These are phyloP conservation scores for Pythium chondricola DNA, from an alignment of 352 stramenopile species.

Conservation along the genomic window DNA sequence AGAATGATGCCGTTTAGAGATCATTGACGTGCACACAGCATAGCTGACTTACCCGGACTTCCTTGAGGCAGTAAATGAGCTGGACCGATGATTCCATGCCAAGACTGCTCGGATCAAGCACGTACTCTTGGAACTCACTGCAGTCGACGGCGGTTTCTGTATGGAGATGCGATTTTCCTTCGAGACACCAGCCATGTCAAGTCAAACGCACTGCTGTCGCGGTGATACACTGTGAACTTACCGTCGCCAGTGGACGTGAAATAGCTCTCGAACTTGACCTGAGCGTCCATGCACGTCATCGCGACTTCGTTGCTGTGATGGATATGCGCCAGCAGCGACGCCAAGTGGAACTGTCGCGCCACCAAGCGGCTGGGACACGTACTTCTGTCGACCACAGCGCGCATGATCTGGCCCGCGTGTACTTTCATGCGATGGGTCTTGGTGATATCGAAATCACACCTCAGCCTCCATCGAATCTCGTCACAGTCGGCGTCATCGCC, in stretches of 20 bases:
- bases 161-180: slow-evolving; percentile 68
- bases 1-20: neutral
- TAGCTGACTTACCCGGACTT: slow-evolving; percentile 37
- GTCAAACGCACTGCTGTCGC: no score
- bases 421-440: slow-evolving; percentile 85
- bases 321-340: slow-evolving; percentile 71
- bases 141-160: slow-evolving; percentile 79
- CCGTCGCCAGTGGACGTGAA: slow-evolving; percentile 48
- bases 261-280: slow-evolving; percentile 81
- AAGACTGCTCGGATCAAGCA: slow-evolving; percentile 29
- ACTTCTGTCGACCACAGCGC: slow-evolving; percentile 65
- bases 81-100: slow-evolving; percentile 52
- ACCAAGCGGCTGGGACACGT: slow-evolving; percentile 38
- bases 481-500: slow-evolving; percentile 46
- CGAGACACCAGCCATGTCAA: no score
- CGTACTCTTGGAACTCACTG: slow-evolving; percentile 70
- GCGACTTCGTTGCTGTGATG: slow-evolving; percentile 75
- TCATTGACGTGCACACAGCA: neutral
- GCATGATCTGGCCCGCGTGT: slow-evolving; percentile 69
- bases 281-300: slow-evolving; percentile 52
- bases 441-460: slow-evolving; percentile 82
- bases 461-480: slow-evolving; percentile 59
- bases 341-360: slow-evolving; percentile 67
- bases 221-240: no score
- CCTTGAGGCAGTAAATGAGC: slow-evolving; percentile 80